Conservation (phyloP, 495 filamentous ascomycete species). For the Hyaloscypha bicolor region DNA sequence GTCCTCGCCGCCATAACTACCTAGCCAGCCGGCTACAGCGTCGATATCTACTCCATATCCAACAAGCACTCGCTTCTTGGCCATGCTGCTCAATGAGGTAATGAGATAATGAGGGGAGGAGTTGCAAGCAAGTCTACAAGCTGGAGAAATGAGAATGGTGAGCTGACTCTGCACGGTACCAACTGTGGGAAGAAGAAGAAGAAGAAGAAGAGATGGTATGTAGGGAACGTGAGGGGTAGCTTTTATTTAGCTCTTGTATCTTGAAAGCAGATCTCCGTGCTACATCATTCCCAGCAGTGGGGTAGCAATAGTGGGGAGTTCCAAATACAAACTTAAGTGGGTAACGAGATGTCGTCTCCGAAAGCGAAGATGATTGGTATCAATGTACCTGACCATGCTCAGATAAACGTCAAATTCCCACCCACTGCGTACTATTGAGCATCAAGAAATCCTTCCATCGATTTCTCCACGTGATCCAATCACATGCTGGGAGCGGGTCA, state of each 20-base stretch:
- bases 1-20: slow-evolving; percentile 73
- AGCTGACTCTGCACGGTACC: neutral
- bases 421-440: neutral
- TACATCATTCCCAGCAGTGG: slow-evolving; percentile 20
- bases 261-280: slow-evolving; percentile 9
- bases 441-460: neutral
- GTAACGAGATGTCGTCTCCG: neutral
- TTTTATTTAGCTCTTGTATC: slow-evolving; percentile 15
- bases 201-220: neutral
- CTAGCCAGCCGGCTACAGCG: slow-evolving; percentile 73
- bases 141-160: neutral
- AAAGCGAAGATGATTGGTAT: neutral
- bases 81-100: slow-evolving; percentile 43
- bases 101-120: neutral
- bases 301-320: slow-evolving; percentile 19
- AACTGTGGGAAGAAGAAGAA: neutral
- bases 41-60: slow-evolving; percentile 64
- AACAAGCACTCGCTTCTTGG: slow-evolving; percentile 62
- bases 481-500: neutral
- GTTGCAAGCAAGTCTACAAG: neutral
- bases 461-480: neutral
- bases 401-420: neutral
- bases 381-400: neutral
- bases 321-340: neutral
- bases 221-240: slow-evolving; percentile 17